phyloP scores from a whole-genome alignment of 345 rosid species.

The Brassica nigra region DNA sequence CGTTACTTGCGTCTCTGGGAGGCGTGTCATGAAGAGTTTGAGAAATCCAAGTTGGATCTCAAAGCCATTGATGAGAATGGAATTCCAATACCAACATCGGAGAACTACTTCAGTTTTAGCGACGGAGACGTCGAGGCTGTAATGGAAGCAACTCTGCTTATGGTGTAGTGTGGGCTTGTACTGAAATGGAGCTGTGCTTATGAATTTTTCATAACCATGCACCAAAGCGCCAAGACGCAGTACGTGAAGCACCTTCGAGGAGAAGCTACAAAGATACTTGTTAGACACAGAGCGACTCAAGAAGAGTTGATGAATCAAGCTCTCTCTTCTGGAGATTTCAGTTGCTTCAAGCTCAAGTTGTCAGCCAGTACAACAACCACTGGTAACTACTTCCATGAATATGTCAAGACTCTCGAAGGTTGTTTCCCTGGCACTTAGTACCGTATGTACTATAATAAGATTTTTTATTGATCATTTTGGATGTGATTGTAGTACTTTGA shows the following conservation, averaged over 20 bases:
- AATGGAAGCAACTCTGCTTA: background rate
- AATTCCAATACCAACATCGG: background rate
- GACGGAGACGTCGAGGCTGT: background rate
- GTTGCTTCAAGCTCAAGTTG: background rate
- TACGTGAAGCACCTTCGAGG: background rate
- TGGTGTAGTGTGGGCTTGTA: constrained; percentile 22
- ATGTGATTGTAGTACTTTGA: background rate
- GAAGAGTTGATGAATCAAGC: background rate
- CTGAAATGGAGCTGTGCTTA: constrained; percentile 21
- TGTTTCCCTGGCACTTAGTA: constrained; percentile 1
- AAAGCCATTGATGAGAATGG: background rate
- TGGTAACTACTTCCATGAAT: background rate
- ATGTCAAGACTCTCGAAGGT: constrained; percentile 5
- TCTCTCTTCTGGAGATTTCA: background rate
- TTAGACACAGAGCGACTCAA: background rate
- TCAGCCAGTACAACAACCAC: background rate
- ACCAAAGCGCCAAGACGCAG: constrained; percentile 1
- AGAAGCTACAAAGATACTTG: background rate
- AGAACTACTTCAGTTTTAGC: background rate
- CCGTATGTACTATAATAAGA: background rate
- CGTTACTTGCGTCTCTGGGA: constrained; percentile 7
- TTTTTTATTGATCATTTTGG: background rate
- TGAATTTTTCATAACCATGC: background rate
- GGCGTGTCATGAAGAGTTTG: background rate
- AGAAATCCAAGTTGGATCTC: background rate